These are phyloP conservation scores for Lasiosphaeria miniovina DNA, from an alignment of 495 filamentous ascomycete species.

Conservation along the genomic window DNA sequence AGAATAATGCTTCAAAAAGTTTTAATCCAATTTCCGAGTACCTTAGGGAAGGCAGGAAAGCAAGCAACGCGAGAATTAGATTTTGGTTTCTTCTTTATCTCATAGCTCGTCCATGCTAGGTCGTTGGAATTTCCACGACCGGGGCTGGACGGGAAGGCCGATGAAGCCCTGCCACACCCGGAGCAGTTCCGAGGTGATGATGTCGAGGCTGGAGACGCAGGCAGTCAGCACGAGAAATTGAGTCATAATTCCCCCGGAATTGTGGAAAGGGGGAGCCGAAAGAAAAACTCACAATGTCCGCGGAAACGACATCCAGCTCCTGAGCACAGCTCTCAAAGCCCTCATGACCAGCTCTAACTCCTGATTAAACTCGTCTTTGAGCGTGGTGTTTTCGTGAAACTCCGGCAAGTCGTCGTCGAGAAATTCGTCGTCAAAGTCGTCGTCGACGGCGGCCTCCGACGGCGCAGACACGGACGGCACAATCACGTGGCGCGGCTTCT, in stretches of 20 bases:
- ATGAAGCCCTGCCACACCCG: constrained; percentile 74
- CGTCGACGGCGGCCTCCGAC: constrained; percentile 13
- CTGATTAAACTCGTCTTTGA: constrained; percentile 57
- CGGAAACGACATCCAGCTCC: constrained; percentile 68
- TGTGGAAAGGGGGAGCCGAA: background rate
- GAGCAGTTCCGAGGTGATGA: constrained; percentile 56
- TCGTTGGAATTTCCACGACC: constrained; percentile 61
- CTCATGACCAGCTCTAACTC: constrained; percentile 63
- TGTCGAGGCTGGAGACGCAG: constrained; percentile 50
- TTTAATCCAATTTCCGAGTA: background rate
- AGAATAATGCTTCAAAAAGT: background rate
- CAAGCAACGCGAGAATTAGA: background rate
- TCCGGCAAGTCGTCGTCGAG: constrained; percentile 35
- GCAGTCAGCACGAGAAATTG: constrained; percentile 15
- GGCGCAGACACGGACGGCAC: constrained; percentile 23
- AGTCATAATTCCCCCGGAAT: too few relatives aligned
- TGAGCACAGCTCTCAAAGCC: constrained; percentile 62
- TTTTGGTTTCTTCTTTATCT: constrained; percentile 2
- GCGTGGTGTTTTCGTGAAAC: constrained; percentile 28
- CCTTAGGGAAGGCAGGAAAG: background rate
- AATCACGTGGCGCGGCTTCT: constrained; percentile 43
- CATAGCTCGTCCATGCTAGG: constrained; percentile 54
- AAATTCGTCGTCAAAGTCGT: constrained; percentile 23
- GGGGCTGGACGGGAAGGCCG: constrained; percentile 68
- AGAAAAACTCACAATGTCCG: constrained; percentile 61